Evolutionary conservation across 345 rosid species (phyloP), one percentile per base, ranked within the genome.

Genomic region (Crucihimalaya himalaica): DNA sequence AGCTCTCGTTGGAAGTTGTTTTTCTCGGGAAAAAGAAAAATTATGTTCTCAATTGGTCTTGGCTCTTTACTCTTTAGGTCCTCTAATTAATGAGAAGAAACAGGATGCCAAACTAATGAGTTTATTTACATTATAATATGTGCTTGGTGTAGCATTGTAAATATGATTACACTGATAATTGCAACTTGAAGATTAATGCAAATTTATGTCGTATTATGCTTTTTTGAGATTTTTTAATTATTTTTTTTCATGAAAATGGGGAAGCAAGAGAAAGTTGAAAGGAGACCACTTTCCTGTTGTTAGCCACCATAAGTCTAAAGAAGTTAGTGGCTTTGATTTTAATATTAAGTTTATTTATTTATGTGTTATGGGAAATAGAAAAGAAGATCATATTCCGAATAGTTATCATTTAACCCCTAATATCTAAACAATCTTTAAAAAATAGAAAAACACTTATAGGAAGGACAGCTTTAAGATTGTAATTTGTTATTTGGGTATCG

Each of bases 271-370:
- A 81, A 86, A 86, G 76, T 79, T 65, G 75, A 75, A 66, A 81
- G 77, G 60, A 82, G 78, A 73, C 87, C 84, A 81, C 88, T 82
- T 84, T 86, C 77, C 81, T 76, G 29, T 84, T 83, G 90, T 84
- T 81, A 83, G 85, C 47, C 76, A 86, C 86, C 80, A 81, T 81
- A 81, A 82, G 86, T 82, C 88, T 81, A 77, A 74, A 37, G 73
- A 75, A 72, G 86, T 84, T 83, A 83, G 88, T 83, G 81, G 84
- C 66, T 59, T 75, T 63, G 52, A 64, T 70, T 81, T 73, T 54
- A n/a, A n/a, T n/a, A n/a, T n/a, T n/a, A n/a, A n/a, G n/a, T n/a
- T n/a, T n/a, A n/a, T n/a, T n/a, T n/a, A n/a, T n/a, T n/a, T n/a
- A n/a, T n/a, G n/a, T n/a, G n/a, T n/a, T n/a, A n/a, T n/a, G n/a